These are phyloP conservation scores for Apiospora pterosperma DNA, from an alignment of 2,329 filamentous ascomycete genomes.

Conservation along the genomic window DNA sequence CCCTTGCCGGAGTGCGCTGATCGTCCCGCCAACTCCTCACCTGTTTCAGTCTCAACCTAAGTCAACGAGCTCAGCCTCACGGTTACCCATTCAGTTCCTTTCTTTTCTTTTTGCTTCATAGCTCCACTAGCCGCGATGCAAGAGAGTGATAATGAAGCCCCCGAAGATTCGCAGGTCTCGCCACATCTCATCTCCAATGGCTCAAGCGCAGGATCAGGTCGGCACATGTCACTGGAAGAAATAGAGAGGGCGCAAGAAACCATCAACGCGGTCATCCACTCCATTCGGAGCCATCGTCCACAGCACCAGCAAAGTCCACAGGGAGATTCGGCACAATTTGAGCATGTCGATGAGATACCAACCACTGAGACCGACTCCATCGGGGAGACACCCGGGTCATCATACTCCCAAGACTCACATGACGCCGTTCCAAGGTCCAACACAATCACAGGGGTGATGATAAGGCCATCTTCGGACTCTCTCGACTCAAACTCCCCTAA, in stretches of 20 bases:
- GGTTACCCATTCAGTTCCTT: background rate
- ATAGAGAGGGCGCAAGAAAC: constrained; percentile 3
- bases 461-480: background rate
- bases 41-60: background rate
- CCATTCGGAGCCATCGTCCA: background rate
- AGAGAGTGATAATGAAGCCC: background rate
- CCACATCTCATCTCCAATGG: background rate
- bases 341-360: background rate
- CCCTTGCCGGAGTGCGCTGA: background rate
- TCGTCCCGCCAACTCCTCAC: background rate
- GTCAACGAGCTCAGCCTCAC: background rate
- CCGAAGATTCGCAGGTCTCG: background rate
- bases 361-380: background rate
- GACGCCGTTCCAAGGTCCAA: background rate
- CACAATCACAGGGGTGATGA: background rate
- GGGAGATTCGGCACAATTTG: background rate
- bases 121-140: background rate
- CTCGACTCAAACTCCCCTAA: background rate
- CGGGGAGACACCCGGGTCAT: background rate
- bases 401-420: background rate
- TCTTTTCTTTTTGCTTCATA: background rate
- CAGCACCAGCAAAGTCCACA: background rate
- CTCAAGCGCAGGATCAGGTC: background rate
- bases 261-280: constrained; percentile 3
- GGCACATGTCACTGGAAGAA: background rate